Evolutionary conservation across 2,329 filamentous ascomycete species (phyloP).

Genomic region (Decorospora gaudefroyi): DNA sequence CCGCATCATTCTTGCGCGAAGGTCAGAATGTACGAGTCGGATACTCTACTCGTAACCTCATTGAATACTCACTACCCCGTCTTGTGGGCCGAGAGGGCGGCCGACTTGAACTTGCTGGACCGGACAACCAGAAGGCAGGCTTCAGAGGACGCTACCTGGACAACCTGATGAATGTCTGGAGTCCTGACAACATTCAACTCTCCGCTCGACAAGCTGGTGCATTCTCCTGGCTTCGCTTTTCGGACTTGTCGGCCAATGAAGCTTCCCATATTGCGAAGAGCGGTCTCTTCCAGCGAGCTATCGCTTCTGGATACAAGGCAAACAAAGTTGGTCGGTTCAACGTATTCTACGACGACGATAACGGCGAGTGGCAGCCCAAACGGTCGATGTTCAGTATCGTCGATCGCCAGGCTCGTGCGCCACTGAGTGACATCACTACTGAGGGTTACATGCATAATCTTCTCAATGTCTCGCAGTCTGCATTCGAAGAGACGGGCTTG

Average conservation of each 20-base stretch:
- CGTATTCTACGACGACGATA: conserved; percentile 68
- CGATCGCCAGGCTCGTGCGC: conserved; percentile 67
- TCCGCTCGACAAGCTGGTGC: conserved; percentile 65
- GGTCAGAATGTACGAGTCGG: conserved; percentile 76
- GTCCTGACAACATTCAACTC: conserved; percentile 73
- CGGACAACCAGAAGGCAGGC: conserved; percentile 74
- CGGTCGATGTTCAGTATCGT: conserved; percentile 83
- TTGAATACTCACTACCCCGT: conserved; percentile 81
- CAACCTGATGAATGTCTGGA: conserved; percentile 90
- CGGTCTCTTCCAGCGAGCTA: conserved; percentile 74
- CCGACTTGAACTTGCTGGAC: conserved; percentile 72
- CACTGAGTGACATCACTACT: conserved; percentile 69
- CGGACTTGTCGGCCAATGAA: conserved; percentile 75
- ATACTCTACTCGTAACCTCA: conserved; percentile 85
- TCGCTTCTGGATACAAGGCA: conserved; percentile 57
- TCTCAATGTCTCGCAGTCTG: conserved; percentile 73
- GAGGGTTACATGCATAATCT: conserved; percentile 75
- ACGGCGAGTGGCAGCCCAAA: conserved; percentile 68
- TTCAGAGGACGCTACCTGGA: conserved; percentile 77
- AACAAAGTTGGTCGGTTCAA: conserved; percentile 69
- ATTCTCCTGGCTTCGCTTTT: conserved; percentile 91
- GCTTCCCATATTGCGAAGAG: conserved; percentile 70
- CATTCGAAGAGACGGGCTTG: conserved; percentile 72
- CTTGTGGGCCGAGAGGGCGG: conserved; percentile 82
- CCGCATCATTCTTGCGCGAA: conserved; percentile 91